Evolutionary conservation across 257 asterid species (phyloP), one percentile per base, ranked within the genome.

Genomic region (Solanum okadae): DNA sequence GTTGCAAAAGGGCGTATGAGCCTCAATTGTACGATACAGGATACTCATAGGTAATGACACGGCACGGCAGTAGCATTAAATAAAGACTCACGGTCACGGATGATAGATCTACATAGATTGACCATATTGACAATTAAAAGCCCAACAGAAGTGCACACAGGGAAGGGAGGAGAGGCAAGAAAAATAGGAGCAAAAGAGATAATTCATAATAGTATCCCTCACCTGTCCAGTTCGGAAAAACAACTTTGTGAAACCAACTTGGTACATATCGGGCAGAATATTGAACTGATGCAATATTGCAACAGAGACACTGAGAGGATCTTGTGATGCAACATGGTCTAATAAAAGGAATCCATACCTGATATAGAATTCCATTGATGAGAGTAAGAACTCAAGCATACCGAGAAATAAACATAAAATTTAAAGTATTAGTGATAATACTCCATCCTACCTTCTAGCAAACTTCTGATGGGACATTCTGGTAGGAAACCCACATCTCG

Each of bases 191-290:
- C 59, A 85, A 56, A 68, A 34, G 79, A 75, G 71, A 68, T 44
- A 46, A 44, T 46, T 46, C 61, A 78, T 65, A 29, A 88, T 65
- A 23, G 38, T 42, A 13, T 86, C 9, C n/a, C 91, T 92, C 87
- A 96, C 99, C 98, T 97, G 99, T 85, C 99, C 99, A 87, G 99
- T 94, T 78, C 99, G 96, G 92, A 97, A 97, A 91, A 97, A 97
- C 92, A 97, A 92, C 89, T 97, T 97, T 16, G 99, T 96, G 93
- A 95, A 97, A 88, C 99, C 99, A 91, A 97, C 99, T 91, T 96
- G 99, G 90, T 96, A 96, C 99, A 97, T 94, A 93, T 97, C 99
- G 6, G 99, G 98, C 61, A 96, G 94, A 91, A 96, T 97, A 91
- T 95, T 94, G 91, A 97, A 97, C 94, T 97, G 99, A 88, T 96